phyloP scores from a whole-genome alignment of 768 basidiomycete species.

The Gymnopilus dilepis region DNA sequence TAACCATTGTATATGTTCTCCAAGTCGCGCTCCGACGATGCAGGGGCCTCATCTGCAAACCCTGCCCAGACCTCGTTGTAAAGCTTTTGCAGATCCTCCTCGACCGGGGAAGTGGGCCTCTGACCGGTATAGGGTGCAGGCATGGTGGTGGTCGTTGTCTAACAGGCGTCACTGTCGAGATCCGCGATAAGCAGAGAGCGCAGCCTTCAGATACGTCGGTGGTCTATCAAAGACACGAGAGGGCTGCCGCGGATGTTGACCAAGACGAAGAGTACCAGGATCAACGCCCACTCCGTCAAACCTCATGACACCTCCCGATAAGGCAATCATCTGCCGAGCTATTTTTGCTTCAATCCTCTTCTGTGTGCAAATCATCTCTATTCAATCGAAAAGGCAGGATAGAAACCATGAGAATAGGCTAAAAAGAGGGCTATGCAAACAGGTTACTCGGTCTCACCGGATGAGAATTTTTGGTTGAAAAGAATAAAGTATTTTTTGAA shows the following conservation, averaged over 20 bases:
- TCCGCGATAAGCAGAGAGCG: not conserved
- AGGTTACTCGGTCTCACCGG: too few relatives aligned
- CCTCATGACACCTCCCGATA: conserved; percentile 31
- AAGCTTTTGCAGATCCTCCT: conserved; percentile 74
- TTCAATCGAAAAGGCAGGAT: too few relatives aligned
- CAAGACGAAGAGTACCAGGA: conserved; percentile 9
- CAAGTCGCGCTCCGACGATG: conserved; percentile 38
- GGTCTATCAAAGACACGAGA: not conserved
- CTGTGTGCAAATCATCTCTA: not conserved
- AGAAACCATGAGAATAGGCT: not conserved
- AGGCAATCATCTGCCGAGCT: conserved; percentile 21
- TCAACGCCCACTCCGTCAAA: conserved; percentile 24
- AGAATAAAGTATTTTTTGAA: too few relatives aligned
- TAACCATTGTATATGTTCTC: conserved; percentile 46
- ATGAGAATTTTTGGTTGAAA: too few relatives aligned
- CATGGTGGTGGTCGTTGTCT: conserved; percentile 21
- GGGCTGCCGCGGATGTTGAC: conserved; percentile 11
- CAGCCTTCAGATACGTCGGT: not conserved
- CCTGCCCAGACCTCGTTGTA: conserved; percentile 79
- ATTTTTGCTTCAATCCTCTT: conserved; percentile 12
- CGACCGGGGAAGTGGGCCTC: conserved; percentile 51
- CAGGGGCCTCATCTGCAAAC: conserved; percentile 53
- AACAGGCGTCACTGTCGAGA: not conserved
- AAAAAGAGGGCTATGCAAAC: not conserved
- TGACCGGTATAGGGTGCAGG: conserved; percentile 22